Percentiles rank a stretch among this genome's conserved stretches.
These are phyloP conservation scores for Bertia moriformis DNA, from an alignment of 2,329 filamentous ascomycete species.

Conservation along the genomic window DNA sequence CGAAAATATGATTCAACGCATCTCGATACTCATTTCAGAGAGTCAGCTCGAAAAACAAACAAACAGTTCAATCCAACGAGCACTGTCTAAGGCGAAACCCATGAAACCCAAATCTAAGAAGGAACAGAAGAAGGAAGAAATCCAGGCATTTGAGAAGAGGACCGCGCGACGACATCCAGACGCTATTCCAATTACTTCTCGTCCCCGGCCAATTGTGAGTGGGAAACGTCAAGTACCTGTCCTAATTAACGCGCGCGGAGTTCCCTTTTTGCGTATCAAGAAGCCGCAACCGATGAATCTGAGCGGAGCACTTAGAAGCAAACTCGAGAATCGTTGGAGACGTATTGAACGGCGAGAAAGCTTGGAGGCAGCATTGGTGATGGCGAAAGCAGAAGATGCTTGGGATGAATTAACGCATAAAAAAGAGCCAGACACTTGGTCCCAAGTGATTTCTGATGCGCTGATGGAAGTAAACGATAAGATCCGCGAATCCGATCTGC, in stretches of 20 bases:
- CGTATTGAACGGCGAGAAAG: constrained; percentile 15
- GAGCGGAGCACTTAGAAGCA: constrained; percentile 17
- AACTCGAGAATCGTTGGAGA: constrained; percentile 16
- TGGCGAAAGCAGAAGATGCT: constrained; percentile 21
- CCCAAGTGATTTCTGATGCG: background rate
- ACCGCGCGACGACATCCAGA: constrained; percentile 16
- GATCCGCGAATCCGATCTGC: constrained; percentile 8
- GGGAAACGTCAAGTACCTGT: constrained; percentile 21
- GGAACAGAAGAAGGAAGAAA: constrained; percentile 3
- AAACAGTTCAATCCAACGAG: background rate
- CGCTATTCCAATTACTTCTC: constrained; percentile 15
- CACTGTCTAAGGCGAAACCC: background rate
- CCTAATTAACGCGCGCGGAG: constrained; percentile 21
- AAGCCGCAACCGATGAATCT: constrained; percentile 24
- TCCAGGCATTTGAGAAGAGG: constrained; percentile 10
- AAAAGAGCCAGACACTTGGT: constrained; percentile 8
- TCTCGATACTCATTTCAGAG: background rate
- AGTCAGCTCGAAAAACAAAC: background rate
- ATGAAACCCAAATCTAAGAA: background rate
- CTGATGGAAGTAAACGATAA: background rate
- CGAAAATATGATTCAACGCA: background rate
- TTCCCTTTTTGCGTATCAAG: constrained; percentile 25
- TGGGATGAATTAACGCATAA: constrained; percentile 20
- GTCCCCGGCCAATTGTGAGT: constrained; percentile 14
- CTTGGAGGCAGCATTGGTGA: constrained; percentile 12